Conservation (phyloP, 768 basidiomycete genomes). For the Lactarius akahatsu region DNA sequence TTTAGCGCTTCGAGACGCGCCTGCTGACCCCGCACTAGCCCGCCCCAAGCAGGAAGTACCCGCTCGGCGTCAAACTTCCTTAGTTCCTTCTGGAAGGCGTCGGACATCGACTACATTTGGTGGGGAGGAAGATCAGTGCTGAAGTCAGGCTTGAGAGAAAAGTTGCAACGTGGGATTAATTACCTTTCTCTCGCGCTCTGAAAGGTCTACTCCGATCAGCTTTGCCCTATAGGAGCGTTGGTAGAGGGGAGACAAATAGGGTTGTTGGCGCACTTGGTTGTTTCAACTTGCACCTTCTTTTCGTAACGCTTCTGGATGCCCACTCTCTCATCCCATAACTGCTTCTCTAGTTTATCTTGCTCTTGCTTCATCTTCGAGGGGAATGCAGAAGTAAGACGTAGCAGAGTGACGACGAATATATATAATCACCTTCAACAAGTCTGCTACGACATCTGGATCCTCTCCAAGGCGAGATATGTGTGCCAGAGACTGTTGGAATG, state of each 20-base stretch:
- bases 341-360: conserved; percentile 66
- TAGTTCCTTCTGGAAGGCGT: conserved; percentile 63
- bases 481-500: conserved; percentile 72
- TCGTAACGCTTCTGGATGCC: conserved; percentile 64
- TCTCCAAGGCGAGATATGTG: conserved; percentile 59
- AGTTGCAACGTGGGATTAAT: conserved; percentile 30
- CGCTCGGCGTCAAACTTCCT: conserved; percentile 67
- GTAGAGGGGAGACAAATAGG: conserved; percentile 4
- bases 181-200: conserved; percentile 69
- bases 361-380: conserved; percentile 61
- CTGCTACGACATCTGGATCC: conserved; percentile 49
- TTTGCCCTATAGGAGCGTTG: conserved; percentile 49
- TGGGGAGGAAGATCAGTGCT: conserved; percentile 20
- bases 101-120: conserved; percentile 56
- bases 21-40: conserved; percentile 71
- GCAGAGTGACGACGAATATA: neutral
- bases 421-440: conserved; percentile 50
- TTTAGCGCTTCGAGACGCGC: conserved; percentile 53
- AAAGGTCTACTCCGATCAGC: conserved; percentile 62
- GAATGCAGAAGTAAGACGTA: neutral
- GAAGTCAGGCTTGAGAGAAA: neutral
- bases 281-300: conserved; percentile 66
- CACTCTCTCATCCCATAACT: conserved; percentile 65
- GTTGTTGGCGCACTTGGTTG: conserved; percentile 53
- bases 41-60: conserved; percentile 74